Evolutionary conservation across 306 rosid genomes (phyloP).

Genomic region (Dicorynia guianensis): DNA sequence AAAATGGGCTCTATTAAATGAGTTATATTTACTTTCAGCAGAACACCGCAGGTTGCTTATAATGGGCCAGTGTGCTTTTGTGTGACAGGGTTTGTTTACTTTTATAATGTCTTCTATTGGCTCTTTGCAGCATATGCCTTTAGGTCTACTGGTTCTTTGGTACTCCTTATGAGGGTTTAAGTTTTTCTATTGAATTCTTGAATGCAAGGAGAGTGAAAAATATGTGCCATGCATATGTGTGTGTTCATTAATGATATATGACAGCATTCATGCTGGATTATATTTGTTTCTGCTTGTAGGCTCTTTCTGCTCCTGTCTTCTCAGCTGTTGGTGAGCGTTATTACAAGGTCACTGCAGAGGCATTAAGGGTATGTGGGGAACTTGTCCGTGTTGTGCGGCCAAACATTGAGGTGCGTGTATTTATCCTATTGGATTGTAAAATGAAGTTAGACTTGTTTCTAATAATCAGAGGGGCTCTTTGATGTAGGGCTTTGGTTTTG

Average conservation of each 20-base stretch:
- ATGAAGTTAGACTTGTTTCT: slow-evolving; percentile 38
- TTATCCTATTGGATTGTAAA: slow-evolving; percentile 29
- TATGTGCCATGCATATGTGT: background rate
- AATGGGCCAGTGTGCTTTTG: background rate
- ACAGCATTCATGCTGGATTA: slow-evolving; percentile 5
- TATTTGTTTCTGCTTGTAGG: slow-evolving; percentile 57
- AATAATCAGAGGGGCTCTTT: slow-evolving; percentile 31
- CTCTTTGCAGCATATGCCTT: slow-evolving; percentile 17
- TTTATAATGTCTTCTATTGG: slow-evolving; percentile 8
- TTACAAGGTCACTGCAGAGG: slow-evolving; percentile 99
- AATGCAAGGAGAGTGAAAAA: slow-evolving; percentile 16
- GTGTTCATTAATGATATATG: background rate
- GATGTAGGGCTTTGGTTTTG: slow-evolving; percentile 76
- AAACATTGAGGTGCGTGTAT: slow-evolving; percentile 69
- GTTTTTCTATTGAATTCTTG: slow-evolving; percentile 10
- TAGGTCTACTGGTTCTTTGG: slow-evolving; percentile 8
- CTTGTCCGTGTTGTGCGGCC: slow-evolving; percentile 96
- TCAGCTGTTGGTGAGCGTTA: slow-evolving; percentile 99
- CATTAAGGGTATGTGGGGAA: slow-evolving; percentile 95
- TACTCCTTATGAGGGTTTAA: slow-evolving; percentile 19
- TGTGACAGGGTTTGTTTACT: background rate
- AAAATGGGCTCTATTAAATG: background rate
- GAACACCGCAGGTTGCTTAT: background rate
- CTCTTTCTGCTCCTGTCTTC: slow-evolving; percentile 94
- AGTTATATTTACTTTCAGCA: slow-evolving; percentile 18